A percentile compares a stretch with the other conserved stretches of the same genome.
Conservation (phyloP, 805 yeast species). For the Lipomyces kockii region DNA sequence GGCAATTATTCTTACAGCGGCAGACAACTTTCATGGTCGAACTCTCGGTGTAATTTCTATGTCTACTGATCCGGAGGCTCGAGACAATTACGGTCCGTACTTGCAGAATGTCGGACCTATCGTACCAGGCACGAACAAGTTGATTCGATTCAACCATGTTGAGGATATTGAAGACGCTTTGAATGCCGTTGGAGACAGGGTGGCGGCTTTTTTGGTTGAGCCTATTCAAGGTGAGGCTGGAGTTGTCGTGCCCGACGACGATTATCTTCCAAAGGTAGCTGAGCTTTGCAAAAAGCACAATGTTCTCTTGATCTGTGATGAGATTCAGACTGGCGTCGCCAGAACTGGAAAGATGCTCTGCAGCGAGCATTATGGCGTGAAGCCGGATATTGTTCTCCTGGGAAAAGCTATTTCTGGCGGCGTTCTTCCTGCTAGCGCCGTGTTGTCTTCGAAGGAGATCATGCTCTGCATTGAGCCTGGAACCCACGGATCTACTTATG, state of each 20-base stretch:
- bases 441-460: constrained; percentile 84
- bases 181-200: constrained; percentile 78
- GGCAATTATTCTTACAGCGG: constrained; percentile 86
- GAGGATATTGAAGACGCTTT: constrained; percentile 87
- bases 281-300: constrained; percentile 72
- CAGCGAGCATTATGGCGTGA: constrained; percentile 80
- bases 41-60: constrained; percentile 92
- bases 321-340: constrained; percentile 96
- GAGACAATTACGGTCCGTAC: constrained; percentile 87
- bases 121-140: constrained; percentile 71
- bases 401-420: constrained; percentile 98
- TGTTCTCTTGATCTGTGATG: constrained; percentile 90
- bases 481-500: constrained; percentile 96
- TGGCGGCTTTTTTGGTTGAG: constrained; percentile 89
- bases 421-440: constrained; percentile 89
- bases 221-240: constrained; percentile 99
- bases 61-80: constrained; percentile 96
- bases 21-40: constrained; percentile 94
- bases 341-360: constrained; percentile 95
- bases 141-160: constrained; percentile 79
- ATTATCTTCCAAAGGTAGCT: constrained; percentile 73
- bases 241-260: constrained; percentile 88
- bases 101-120: constrained; percentile 80
- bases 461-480: constrained; percentile 92
- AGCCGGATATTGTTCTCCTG: constrained; percentile 85